Evolutionary conservation across 208 protist species (phyloP).

Genomic region (Wallacemonas sp.): DNA sequence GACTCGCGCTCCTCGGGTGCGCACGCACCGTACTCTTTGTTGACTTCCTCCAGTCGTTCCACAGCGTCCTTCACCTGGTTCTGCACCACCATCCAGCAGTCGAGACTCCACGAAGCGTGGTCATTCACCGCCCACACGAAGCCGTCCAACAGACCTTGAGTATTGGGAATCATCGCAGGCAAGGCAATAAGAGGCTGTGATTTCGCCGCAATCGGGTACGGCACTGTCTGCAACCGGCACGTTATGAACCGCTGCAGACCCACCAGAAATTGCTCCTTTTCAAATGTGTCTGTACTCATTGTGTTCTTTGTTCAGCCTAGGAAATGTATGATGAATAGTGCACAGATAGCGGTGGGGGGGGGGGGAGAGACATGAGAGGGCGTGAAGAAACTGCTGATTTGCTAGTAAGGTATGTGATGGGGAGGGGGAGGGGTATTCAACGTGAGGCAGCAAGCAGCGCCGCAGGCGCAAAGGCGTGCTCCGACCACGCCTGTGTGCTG

Average conservation of each 20-base stretch:
- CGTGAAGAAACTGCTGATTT: too few relatives aligned
- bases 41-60: constrained; percentile 41
- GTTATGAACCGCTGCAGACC: constrained; percentile 54
- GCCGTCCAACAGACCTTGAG: constrained; percentile 75
- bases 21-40: neutral
- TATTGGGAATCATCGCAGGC: constrained; percentile 58
- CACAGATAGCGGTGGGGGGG: neutral
- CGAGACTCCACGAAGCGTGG: constrained; percentile 41
- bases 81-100: constrained; percentile 63
- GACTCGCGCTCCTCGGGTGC: neutral
- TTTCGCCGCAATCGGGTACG: constrained; percentile 37
- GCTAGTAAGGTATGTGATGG: too few relatives aligned
- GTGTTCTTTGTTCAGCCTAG: too few relatives aligned
- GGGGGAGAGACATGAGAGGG: neutral
- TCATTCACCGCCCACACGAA: constrained; percentile 75
- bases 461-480: too few relatives aligned
- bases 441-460: too few relatives aligned
- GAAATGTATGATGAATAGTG: too few relatives aligned
- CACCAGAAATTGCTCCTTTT: constrained; percentile 65
- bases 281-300: constrained; percentile 34
- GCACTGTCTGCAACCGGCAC: constrained; percentile 48
- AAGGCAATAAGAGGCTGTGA: constrained; percentile 33
- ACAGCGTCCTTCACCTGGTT: constrained; percentile 60
- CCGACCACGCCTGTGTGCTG: too few relatives aligned
- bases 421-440: too few relatives aligned